Base-by-base conservation (phyloP, 495 filamentous ascomycete species). In the Aspergillus wentii region DNA sequence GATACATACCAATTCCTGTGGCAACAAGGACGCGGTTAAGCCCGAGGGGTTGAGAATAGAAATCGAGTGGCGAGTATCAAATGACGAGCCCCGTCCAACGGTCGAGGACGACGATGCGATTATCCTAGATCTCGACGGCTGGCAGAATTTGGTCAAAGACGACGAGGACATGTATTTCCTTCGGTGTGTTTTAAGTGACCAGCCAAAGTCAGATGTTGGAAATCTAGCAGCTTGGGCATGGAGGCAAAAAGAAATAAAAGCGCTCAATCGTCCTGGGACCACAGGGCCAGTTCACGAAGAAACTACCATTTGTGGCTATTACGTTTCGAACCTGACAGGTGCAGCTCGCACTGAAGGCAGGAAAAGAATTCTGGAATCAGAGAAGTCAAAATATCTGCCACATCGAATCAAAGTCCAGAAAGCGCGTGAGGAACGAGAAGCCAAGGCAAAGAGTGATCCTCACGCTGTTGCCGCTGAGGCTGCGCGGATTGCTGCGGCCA, bases 321-420 rank as follows among this genome's bases (percentile, higher is more conserved):
- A 95, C 56, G 84, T 95, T 13, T 77, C 85, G 1, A 99, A 96
- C 42, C 35, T 65, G 1, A 84, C 86, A 17, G 92, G 92, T 21
- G 83, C 78, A 51, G 91, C 92, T 26, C 78, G 92, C 40, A 96
- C 92, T 0, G 89, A 97, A 72, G 89, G 88, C 14, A 80, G 84
- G 34, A 91, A 89, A 62, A 91, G 88, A 65, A 96, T 99, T 28
- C 73, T 92, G 30, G 89, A 99, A 52, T 83, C 87, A 0, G 94
- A 97, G 56, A 99, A 99, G 64, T 95, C 89, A 20, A 94, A 94
- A 57, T 99, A 99, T 49, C 78, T 99, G 2, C 92, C 94, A 6
- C 92, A 99, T 71, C 88, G 94, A 35, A 87, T 99, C 62, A 91
- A 89, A 46, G 88, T 99, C 33, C 84, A 94, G 52, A 86, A 82